These are phyloP conservation scores for Leptodermis oblonga DNA, from an alignment of 257 asterid genomes.

Conservation along the genomic window DNA sequence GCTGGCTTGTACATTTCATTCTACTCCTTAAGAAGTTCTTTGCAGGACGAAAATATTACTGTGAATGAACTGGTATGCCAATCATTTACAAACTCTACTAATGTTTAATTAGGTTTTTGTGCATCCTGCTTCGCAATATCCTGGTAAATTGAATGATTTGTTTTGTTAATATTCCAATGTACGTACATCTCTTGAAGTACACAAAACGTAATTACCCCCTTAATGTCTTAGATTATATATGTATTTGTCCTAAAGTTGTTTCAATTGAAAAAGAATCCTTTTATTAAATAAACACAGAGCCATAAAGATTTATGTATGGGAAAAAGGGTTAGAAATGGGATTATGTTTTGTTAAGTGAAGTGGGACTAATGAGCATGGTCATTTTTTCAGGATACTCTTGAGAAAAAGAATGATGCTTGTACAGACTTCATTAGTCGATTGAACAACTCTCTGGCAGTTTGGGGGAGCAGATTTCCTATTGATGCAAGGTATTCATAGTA, in stretches of 20 bases:
- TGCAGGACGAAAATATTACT: conserved; percentile 56
- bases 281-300: no score
- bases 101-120: conserved; percentile 4
- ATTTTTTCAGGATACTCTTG: conserved; percentile 62
- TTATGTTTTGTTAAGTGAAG: neutral
- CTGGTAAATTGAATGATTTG: neutral
- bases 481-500: conserved; percentile 62
- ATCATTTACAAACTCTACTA: conserved; percentile 14
- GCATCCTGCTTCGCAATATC: neutral
- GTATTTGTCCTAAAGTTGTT: neutral
- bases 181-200: neutral
- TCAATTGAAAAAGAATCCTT: neutral
- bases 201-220: neutral
- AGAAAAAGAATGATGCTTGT: conserved; percentile 60
- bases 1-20: conserved; percentile 84
- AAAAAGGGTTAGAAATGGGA: no score
- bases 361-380: conserved; percentile 18
- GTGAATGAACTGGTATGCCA: conserved; percentile 56
- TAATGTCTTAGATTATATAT: neutral
- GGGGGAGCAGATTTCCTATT: conserved; percentile 61
- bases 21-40: conserved; percentile 55
- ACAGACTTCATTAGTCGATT: conserved; percentile 57
- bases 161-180: neutral
- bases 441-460: conserved; percentile 73
- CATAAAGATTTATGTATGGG: no score